Evolutionary conservation across 106 monocot genomes (phyloP).

Genomic region (Dendrobium huoshanense): DNA sequence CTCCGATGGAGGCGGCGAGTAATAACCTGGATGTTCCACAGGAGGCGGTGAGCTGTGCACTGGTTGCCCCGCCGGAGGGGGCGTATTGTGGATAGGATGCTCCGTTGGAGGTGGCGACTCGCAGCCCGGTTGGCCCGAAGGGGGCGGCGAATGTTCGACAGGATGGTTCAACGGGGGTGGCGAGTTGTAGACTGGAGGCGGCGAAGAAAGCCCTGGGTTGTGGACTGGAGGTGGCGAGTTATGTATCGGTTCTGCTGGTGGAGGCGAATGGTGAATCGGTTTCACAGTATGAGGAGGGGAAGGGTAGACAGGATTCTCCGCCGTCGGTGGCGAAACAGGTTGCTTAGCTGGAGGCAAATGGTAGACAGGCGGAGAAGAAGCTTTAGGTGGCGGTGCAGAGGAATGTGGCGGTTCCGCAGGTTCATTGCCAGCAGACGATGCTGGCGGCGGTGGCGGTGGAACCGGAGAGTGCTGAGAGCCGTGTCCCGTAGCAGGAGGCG

Average conservation of each 20-base stretch:
- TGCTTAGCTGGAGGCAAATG: not conserved
- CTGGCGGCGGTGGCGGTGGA: slow-evolving; percentile 1
- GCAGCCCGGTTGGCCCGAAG: not conserved
- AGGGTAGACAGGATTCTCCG: too few species aligned
- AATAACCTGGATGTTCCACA: not conserved
- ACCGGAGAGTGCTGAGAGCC: not conserved
- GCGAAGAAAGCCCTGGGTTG: not conserved
- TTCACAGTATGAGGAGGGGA: too few species aligned
- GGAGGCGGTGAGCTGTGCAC: not conserved
- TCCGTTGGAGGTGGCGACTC: too few species aligned
- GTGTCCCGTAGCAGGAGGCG: not conserved
- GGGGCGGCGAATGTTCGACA: not conserved
- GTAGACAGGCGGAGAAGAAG: not conserved
- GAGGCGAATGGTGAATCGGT: too few species aligned
- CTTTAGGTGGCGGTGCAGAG: slow-evolving; percentile 14
- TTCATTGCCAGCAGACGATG: not conserved
- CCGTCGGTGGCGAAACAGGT: not conserved
- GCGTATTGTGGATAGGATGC: too few species aligned
- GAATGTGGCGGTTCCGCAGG: not conserved
- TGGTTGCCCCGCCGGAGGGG: not conserved
- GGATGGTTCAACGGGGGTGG: too few species aligned
- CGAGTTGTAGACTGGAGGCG: not conserved
- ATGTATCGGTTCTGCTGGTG: not conserved
- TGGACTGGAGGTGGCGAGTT: not conserved
- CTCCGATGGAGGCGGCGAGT: not conserved